Base-by-base conservation (phyloP, 345 rosid genomes). In the Eucalyptus microcorys region DNA sequence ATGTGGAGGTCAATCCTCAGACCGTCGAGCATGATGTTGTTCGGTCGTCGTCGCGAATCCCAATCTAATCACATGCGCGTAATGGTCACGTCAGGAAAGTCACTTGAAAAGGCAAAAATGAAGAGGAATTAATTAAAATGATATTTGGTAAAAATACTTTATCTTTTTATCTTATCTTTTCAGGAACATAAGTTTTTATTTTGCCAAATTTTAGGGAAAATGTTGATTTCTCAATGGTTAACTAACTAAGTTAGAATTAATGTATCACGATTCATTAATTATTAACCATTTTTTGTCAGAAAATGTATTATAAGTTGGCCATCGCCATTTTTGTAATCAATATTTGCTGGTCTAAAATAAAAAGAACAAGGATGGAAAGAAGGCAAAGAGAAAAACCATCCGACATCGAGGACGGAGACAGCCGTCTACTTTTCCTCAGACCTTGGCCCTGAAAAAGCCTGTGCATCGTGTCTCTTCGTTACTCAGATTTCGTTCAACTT, bases 361-460 rank as follows among this genome's bases (percentile, higher is more conserved):
- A 66, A 21, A 37, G 22, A 40, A 21, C 3, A 2, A 40, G 11
- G 27, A 68, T 4, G 10, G 13, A 34, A 68, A 66, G 34, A 3
- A 19, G 42, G 79, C 79, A 68, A 34, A 57, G 19, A 16, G 22
- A 19, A 68, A 68, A 34, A 71, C 83, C 83, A 21, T 76, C 83
- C 92, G 92, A 92, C 92, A 91, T 45, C 86, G 81, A 85, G 90
- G 90, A 90, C 89, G 88, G 80, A 83, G 53, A n/a, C 87, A 89
- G 91, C 89, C 87, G 91, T 89, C 87, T 11, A 37, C 83, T 19
- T 37, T 37, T 59, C 40, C 59, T 27, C 87, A 89, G 90, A 47
- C 88, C 59, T 87, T 87, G 80, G 83, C 90, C 90, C 88, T 55
- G 89, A 57, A 89, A 88, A 87, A 64, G 89, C 87, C 88, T 76